phyloP scores from a whole-genome alignment of 371 early-diverging fungal species.

The Batkoa obscura region DNA sequence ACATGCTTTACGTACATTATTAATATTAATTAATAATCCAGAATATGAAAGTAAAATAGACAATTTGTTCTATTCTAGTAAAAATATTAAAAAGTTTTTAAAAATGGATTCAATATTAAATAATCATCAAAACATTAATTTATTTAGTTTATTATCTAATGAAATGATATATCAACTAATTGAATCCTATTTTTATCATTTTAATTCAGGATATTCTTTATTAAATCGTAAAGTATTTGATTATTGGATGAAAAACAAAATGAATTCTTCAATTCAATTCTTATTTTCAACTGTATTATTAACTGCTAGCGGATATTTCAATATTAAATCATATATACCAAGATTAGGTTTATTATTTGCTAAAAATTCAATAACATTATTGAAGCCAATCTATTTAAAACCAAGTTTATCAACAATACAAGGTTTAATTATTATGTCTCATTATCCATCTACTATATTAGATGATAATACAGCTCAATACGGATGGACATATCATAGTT shows the following conservation, averaged over 20 bases:
- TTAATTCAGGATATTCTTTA: slow-evolving; percentile 3
- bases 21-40: no score
- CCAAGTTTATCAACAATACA: not conserved
- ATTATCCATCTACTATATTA: not conserved
- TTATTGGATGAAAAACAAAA: not conserved
- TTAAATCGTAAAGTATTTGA: slow-evolving; percentile 1
- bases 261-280: not conserved
- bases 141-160: no score
- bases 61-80: no score
- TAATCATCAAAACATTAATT: no score
- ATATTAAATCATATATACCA: not conserved
- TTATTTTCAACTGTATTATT: not conserved
- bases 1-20: not conserved
- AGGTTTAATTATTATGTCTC: not conserved
- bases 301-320: not conserved
- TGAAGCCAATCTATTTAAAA: not conserved
- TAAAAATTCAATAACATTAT: not conserved
- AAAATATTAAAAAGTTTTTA: no score
- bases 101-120: no score
- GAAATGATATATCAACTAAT: slow-evolving; percentile 4
- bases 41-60: no score
- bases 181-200: slow-evolving; percentile 3
- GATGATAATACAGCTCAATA: not conserved
- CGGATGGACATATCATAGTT: not conserved
- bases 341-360: not conserved